A percentile compares a stretch with the other conserved stretches of the same genome.
These are phyloP conservation scores for Litsea cubeba DNA, from an alignment of 164 flowering plant genomes.

Conservation along the genomic window DNA sequence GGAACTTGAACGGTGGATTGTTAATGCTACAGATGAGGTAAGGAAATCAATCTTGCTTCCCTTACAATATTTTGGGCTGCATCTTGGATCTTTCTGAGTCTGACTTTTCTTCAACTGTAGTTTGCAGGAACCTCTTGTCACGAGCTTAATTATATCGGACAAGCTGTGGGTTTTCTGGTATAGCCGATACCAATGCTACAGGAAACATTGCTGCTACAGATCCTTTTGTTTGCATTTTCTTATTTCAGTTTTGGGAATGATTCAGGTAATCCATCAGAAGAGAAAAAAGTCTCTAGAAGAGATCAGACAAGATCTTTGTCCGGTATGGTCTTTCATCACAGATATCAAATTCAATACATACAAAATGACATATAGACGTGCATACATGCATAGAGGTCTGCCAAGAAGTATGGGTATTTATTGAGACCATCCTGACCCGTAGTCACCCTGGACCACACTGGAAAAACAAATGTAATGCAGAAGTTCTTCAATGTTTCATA, in stretches of 20 bases:
- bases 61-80: neutral
- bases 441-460: too few relatives aligned
- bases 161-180: slow-evolving; percentile 99
- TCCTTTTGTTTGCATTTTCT: neutral
- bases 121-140: slow-evolving; percentile 98
- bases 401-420: neutral
- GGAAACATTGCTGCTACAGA: neutral
- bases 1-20: slow-evolving; percentile 90
- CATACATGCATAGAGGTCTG: neutral
- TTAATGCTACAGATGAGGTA: slow-evolving; percentile 79
- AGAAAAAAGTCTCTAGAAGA: slow-evolving; percentile 87
- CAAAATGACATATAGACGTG: neutral
- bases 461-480: neutral
- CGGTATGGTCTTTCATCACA: slow-evolving; percentile 40
- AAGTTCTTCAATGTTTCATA: neutral
- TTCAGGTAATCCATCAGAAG: slow-evolving; percentile 96
- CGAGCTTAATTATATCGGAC: slow-evolving; percentile 85
- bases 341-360: neutral
- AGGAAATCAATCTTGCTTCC: neutral
- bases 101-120: slow-evolving; percentile 35
- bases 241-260: slow-evolving; percentile 3
- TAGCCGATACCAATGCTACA: neutral
- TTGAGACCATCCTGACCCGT: neutral
- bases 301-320: slow-evolving; percentile 93
- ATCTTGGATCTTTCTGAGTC: neutral